These are phyloP conservation scores for Amniculicola lignicola DNA, from an alignment of 495 filamentous ascomycete species.

Conservation along the genomic window DNA sequence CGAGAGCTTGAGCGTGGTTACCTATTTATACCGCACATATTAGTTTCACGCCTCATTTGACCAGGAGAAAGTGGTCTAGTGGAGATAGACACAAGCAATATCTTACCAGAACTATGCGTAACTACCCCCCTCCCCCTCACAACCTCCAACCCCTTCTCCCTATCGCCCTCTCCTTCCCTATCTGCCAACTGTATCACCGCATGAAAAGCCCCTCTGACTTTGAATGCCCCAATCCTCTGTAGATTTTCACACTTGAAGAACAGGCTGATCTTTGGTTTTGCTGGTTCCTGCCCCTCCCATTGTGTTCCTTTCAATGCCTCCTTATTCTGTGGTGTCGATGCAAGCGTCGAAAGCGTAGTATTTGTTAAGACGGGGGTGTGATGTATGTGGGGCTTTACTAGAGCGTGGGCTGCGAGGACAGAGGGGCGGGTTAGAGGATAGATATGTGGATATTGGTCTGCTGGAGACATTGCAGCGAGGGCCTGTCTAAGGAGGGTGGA, in stretches of 20 bases:
- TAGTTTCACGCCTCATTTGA: too few species aligned
- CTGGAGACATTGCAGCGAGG: too few species aligned
- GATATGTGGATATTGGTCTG: neutral
- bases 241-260: constrained; percentile 98
- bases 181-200: constrained; percentile 70
- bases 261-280: constrained; percentile 64
- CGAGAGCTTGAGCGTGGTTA: constrained; percentile 94
- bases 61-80: too few species aligned
- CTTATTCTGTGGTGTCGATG: constrained; percentile 64
- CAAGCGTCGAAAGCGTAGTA: constrained; percentile 65
- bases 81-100: too few species aligned
- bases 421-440: constrained; percentile 63
- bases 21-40: constrained; percentile 47
- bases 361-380: constrained; percentile 78
- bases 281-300: constrained; percentile 57
- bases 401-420: constrained; percentile 63
- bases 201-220: constrained; percentile 86
- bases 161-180: too few species aligned
- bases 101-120: constrained; percentile 82
- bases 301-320: constrained; percentile 54
- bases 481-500: too few species aligned
- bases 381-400: constrained; percentile 76
- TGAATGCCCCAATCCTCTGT: constrained; percentile 90
- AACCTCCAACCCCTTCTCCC: constrained; percentile 39
- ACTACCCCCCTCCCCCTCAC: constrained; percentile 70